phyloP scores from a whole-genome alignment of 2,329 filamentous ascomycete species.

The Nigrospora sphaerica region DNA sequence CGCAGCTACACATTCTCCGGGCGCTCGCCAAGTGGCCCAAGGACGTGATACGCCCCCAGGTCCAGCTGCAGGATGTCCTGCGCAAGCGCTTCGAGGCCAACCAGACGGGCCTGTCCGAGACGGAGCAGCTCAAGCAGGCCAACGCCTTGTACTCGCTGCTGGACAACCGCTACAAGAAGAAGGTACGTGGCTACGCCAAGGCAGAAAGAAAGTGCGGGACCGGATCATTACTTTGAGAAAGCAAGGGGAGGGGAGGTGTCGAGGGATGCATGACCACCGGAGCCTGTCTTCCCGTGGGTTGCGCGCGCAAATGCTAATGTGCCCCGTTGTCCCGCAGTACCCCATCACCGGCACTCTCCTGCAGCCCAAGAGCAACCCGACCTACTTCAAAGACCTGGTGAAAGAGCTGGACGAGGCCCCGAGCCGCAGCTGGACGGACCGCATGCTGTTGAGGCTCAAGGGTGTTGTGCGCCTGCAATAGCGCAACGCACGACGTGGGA shows the following conservation, averaged over 20 bases:
- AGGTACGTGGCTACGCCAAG: constrained; percentile 27
- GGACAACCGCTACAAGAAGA: constrained; percentile 50
- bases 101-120: constrained; percentile 12
- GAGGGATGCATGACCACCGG: too few relatives aligned
- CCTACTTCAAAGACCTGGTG: constrained; percentile 55
- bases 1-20: constrained; percentile 39
- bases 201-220: not conserved
- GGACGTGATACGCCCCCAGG: constrained; percentile 54
- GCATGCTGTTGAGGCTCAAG: constrained; percentile 45
- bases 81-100: constrained; percentile 32
- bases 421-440: constrained; percentile 44
- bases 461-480: constrained; percentile 54
- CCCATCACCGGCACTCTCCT: constrained; percentile 43
- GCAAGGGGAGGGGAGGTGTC: too few relatives aligned
- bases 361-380: constrained; percentile 54
- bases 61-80: constrained; percentile 54
- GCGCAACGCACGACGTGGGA: too few relatives aligned
- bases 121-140: constrained; percentile 45
- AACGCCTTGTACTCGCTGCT: constrained; percentile 54
- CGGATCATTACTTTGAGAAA: too few relatives aligned
- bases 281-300: too few relatives aligned
- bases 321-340: constrained; percentile 25
- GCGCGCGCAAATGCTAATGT: too few relatives aligned
- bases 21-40: constrained; percentile 55
- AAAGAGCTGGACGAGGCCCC: constrained; percentile 58